Base-by-base conservation (phyloP, 345 rosid genomes). In the Erucastrum elatum region DNA sequence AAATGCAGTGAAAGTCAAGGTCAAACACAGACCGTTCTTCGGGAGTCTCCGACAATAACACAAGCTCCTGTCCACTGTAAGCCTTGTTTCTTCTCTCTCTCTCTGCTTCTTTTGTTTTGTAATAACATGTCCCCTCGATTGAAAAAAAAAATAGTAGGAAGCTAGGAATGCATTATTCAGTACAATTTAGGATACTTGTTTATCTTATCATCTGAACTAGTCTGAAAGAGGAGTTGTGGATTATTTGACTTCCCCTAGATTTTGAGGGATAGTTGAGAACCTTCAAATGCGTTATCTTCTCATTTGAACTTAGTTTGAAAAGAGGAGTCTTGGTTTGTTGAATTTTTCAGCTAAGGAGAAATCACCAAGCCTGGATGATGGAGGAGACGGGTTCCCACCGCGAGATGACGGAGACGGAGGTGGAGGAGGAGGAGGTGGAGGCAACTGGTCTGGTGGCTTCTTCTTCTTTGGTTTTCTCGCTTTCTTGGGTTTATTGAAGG, bases 401-500 rank as follows among this genome's bases (percentile, higher is more conserved):
- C 91, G 87, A 74, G 90, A 89, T 37, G 97, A 83, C 16, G 95
- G 86, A 1, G 95, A 94, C 0, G 98, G 98, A 0, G 98, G 97
- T 0, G 98, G 96, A 0, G 96, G 97, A 0, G 97, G 98, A 11
- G 97, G 98, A 0, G 97, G 97, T 0, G 98, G 98, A 12, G 98
- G 95, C 34, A 89, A 88, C 84, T 91, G 85, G 86, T 94, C 98
- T 0, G 98, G 98, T 1, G 98, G 98, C 26, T 94, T 92, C 83
- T 90, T 90, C 86, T 85, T 94, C 66, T 92, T 93, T 12, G 98
- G 97, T 7, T 90, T 94, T 80, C 94, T 94, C 2, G 94, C 91
- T 5, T 91, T 94, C 62, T 82, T 92, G 73, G 94, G 97, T 46
- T 85, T 94, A 64, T 81, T 94, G 51, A 91, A 93, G 81, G 98